Evolutionary conservation across 169 alveolate species (phyloP).

Genomic region (Babesia sp.): DNA sequence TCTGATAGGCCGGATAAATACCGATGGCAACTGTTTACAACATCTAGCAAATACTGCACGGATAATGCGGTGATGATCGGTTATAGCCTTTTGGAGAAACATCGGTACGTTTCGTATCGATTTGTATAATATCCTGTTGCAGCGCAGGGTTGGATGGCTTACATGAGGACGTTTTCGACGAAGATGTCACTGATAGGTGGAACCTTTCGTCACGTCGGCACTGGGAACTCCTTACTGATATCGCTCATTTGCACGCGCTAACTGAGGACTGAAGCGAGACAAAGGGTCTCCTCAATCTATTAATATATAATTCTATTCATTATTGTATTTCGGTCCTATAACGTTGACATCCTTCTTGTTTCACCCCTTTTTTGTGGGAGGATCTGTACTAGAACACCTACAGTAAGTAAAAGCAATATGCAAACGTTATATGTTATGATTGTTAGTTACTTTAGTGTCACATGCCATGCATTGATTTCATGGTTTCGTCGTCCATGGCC

Average conservation of each 20-base stretch:
- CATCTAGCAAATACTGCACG: constrained; percentile 44
- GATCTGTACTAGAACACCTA: neutral
- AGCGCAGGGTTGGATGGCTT: constrained; percentile 58
- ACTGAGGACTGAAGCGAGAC: constrained; percentile 6
- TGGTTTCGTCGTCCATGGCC: neutral
- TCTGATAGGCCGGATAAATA: too few species aligned
- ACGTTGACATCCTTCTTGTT: too few species aligned
- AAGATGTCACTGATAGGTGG: constrained; percentile 45
- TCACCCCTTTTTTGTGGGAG: too few species aligned
- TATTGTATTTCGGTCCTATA: too few species aligned
- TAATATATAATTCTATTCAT: too few species aligned
- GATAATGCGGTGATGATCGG: constrained; percentile 69
- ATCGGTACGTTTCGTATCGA: constrained; percentile 23
- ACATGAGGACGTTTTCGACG: constrained; percentile 1
- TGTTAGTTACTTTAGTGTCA: neutral
- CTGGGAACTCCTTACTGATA: constrained; percentile 62
- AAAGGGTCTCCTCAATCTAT: too few species aligned
- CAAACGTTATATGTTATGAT: neutral
- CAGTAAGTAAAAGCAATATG: neutral
- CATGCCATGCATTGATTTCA: neutral
- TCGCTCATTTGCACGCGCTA: constrained; percentile 47
- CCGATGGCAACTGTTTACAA: constrained; percentile 48
- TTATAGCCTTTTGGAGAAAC: constrained; percentile 62
- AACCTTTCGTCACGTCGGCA: constrained; percentile 39
- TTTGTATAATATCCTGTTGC: neutral